Base-by-base conservation (phyloP, 1,284 basidiomycete species). In the Inonotus obliquus region DNA sequence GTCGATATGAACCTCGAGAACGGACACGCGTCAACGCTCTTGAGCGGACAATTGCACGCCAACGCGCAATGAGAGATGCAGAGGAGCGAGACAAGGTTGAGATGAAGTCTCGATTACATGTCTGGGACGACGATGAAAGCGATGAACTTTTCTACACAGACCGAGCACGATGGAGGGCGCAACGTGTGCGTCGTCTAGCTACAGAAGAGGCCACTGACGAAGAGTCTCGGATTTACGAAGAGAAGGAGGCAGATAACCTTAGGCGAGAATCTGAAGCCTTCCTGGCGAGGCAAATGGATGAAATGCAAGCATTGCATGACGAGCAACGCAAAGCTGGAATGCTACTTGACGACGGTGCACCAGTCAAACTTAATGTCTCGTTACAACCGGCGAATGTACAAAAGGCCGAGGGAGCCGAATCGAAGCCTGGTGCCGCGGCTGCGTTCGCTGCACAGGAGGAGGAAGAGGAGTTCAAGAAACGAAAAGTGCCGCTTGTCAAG, bases 61-160 rank as follows among this genome's bases (percentile, higher is more conserved):
- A 93, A 59, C 81, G 84, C 17, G 82, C 85, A 5, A 83, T 89
- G 52, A 82, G 80, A 47, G 91, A 93, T 59, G 82, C 85, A 3
- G 89, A 94, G 69, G 86, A 89, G 35, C 81, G 86, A 4, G 91
- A 90, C 68, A 78, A 83, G 14, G 69, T 84, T 14, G 86, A 89
- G 69, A 88, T 92, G 79, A 81, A 83, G 37, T 79, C 85, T 27
- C 80, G 89, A 3, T 76, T 95, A 25, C 87, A 89, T 63, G 75
- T 87, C 1, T 96, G 91, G 91, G 93, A 96, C 68, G 94, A 96
- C 68, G 94, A 96, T 65, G 91, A 94, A 70, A 89, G 89, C 65
- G 90, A 91, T 64, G 93, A 95, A 66, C 69, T 85, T 27, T 96
- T 92, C 75, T 95, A 94, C 69, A 81, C 87, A 44, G 94, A 96